Conservation (phyloP, 306 rosid genomes). For the Citrullus amarus region DNA sequence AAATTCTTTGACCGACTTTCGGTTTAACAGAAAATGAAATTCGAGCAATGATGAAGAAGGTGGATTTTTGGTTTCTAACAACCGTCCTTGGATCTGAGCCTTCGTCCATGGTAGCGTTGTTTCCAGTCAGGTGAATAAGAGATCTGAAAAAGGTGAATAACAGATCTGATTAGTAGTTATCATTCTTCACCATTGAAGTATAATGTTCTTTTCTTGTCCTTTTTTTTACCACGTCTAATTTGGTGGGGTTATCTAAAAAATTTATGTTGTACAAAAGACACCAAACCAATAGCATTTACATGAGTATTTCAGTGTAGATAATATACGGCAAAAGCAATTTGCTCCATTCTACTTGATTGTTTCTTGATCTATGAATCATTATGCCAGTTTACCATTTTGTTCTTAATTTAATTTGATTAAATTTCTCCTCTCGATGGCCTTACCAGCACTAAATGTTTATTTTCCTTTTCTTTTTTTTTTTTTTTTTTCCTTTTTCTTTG, state of each 20-base stretch:
- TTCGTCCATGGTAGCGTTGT: not conserved
- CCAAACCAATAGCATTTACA: not conserved
- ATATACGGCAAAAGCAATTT: not conserved
- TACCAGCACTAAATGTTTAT: too few species aligned
- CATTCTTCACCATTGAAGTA: not conserved
- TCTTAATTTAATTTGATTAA: too few species aligned
- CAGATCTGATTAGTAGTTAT: not conserved
- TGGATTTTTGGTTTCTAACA: not conserved
- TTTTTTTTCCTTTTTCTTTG: too few species aligned
- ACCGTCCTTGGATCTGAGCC: not conserved
- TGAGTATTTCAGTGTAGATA: not conserved
- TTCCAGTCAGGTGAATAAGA: not conserved
- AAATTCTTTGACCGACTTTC: not conserved
- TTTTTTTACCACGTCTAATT: not conserved
- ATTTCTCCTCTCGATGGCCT: too few species aligned
- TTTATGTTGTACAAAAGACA: conserved; percentile 4
- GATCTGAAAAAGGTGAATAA: not conserved
- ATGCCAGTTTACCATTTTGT: not conserved
- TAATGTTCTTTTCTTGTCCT: not conserved
- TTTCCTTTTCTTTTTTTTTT: too few species aligned
- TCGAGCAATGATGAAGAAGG: not conserved
- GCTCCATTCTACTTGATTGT: not conserved
- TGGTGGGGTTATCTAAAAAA: not conserved
- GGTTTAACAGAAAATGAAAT: not conserved
- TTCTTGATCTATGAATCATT: not conserved